Evolutionary conservation across 352 stramenopile genomes (phyloP).

Genomic region (Phytophthora pistaciae): DNA sequence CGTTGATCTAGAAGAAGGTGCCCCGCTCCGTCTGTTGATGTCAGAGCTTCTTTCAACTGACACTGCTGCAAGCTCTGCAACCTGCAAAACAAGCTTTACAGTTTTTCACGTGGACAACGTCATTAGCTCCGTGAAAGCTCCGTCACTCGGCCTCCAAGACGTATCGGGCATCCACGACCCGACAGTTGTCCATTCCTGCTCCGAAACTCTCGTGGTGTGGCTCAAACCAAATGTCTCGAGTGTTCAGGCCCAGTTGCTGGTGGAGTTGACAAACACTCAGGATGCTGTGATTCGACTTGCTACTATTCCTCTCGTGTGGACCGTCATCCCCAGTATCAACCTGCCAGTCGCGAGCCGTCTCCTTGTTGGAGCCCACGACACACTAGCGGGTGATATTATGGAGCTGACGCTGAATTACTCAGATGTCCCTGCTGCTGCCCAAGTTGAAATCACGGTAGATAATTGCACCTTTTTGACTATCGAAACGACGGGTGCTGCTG

Average conservation of each 20-base stretch:
- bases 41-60: conserved; percentile 6
- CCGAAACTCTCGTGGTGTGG: conserved; percentile 5
- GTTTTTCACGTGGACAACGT: conserved; percentile 16
- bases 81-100: conserved; percentile 21
- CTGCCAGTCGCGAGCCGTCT: conserved; percentile 8
- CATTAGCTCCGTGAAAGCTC: conserved; percentile 10
- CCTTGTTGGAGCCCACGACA: conserved; percentile 21
- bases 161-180: conserved; percentile 13
- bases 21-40: conserved; percentile 15
- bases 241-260: conserved; percentile 5
- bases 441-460: conserved; percentile 15
- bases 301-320: conserved; percentile 22
- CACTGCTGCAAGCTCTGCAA: not conserved
- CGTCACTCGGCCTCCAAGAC: conserved; percentile 13
- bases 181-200: conserved; percentile 11
- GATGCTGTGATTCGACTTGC: not conserved
- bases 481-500: conserved; percentile 3
- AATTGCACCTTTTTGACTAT: conserved; percentile 26
- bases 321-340: conserved; percentile 6
- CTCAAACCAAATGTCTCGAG: not conserved
- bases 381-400: conserved; percentile 4
- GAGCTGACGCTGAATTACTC: conserved; percentile 22
- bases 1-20: conserved; percentile 13
- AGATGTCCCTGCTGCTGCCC: not conserved
- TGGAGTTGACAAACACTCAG: conserved; percentile 4